phyloP scores from a whole-genome alignment of 2,329 filamentous ascomycete species.

The Cryphonectria radicalis region DNA sequence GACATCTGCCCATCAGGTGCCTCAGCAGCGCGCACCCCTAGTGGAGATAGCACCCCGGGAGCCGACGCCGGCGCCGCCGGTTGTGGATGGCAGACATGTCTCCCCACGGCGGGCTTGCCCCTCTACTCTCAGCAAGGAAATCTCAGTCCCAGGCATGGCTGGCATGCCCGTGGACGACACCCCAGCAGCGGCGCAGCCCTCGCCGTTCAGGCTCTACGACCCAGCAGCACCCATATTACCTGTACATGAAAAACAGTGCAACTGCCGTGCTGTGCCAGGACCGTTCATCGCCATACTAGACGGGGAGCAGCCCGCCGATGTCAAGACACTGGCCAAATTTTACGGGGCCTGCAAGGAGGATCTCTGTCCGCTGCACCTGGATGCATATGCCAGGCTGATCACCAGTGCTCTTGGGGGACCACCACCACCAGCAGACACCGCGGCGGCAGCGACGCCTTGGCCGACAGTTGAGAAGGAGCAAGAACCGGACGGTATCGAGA shows the following conservation, averaged over 20 bases:
- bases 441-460: constrained; percentile 3
- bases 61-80: neutral
- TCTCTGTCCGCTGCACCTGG: constrained; percentile 23
- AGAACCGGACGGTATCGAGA: constrained; percentile 15
- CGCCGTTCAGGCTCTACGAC: constrained; percentile 24
- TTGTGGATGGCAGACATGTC: constrained; percentile 2
- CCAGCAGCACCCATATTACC: constrained; percentile 23
- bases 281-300: constrained; percentile 23
- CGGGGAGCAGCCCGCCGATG: neutral
- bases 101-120: neutral
- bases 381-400: constrained; percentile 24
- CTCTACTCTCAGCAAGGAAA: neutral
- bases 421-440: neutral
- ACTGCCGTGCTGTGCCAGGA: constrained; percentile 21
- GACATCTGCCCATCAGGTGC: neutral
- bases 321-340: constrained; percentile 15
- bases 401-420: constrained; percentile 20
- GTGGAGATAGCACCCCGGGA: neutral
- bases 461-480: constrained; percentile 4
- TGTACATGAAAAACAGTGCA: constrained; percentile 11
- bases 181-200: neutral
- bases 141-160: neutral
- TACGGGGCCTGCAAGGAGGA: constrained; percentile 25
- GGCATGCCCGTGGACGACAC: neutral
- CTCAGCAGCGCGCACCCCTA: constrained; percentile 1